phyloP scores from a whole-genome alignment of 805 yeast genomes.

The Kluyveromyces siamensis region DNA sequence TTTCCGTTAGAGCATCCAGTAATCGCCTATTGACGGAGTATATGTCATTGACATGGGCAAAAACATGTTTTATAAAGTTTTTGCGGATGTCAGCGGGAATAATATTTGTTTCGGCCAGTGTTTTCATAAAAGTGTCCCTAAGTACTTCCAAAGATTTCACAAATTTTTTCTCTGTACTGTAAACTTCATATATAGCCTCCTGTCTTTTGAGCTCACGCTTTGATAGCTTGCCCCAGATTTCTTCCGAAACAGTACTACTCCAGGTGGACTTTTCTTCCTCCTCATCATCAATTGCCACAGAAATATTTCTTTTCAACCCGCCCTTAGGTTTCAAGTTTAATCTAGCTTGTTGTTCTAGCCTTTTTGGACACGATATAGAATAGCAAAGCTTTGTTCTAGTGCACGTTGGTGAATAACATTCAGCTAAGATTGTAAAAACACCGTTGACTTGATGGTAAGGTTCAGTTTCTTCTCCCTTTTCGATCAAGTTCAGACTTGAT shows the following conservation, averaged over 20 bases:
- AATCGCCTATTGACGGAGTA: constrained; percentile 74
- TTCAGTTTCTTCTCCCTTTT: constrained; percentile 15
- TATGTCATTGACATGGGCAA: constrained; percentile 81
- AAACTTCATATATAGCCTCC: constrained; percentile 89
- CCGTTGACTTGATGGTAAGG: constrained; percentile 55
- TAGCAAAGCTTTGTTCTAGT: constrained; percentile 81
- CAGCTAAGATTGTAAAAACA: constrained; percentile 84
- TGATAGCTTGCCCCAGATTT: constrained; percentile 65
- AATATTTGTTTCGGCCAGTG: constrained; percentile 75
- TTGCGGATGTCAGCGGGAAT: constrained; percentile 87
- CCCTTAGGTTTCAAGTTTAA: constrained; percentile 82
- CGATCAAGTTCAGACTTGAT: constrained; percentile 8
- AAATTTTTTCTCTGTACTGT: constrained; percentile 89
- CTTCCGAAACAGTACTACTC: constrained; percentile 85
- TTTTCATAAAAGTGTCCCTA: constrained; percentile 89
- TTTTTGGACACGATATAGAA: constrained; percentile 91
- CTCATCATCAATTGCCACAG: constrained; percentile 27
- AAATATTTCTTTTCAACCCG: constrained; percentile 59
- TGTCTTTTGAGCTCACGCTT: constrained; percentile 86
- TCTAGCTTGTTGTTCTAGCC: constrained; percentile 92
- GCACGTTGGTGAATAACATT: constrained; percentile 96
- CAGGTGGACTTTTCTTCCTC: constrained; percentile 80
- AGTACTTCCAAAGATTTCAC: constrained; percentile 90
- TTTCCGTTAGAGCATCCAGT: constrained; percentile 79
- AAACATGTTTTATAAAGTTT: constrained; percentile 83